Evolutionary conservation across 345 rosid genomes (phyloP).

Genomic region (Sonneratia caseolaris): DNA sequence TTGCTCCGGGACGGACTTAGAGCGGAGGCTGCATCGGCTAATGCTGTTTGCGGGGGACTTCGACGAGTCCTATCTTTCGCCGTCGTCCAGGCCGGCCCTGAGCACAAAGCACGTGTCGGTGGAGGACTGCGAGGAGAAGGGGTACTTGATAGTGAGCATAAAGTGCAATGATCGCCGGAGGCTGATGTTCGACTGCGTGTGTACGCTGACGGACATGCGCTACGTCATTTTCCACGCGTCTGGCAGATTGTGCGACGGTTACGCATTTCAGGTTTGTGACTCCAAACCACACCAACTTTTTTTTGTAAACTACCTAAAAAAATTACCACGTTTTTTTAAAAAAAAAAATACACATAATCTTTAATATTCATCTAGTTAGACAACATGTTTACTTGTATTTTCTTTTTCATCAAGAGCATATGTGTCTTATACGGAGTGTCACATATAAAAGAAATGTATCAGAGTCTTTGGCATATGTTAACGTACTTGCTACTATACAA

Average conservation of each 20-base stretch:
- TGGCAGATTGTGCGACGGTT: slow-evolving; percentile 28
- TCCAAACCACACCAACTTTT: neutral
- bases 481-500: too few species aligned
- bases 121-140: slow-evolving; percentile 54
- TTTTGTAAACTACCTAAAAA: too few species aligned
- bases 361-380: too few species aligned
- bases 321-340: too few species aligned
- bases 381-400: too few species aligned
- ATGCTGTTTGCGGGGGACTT: slow-evolving; percentile 66
- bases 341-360: too few species aligned
- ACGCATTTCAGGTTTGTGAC: slow-evolving; percentile 51
- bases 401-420: too few species aligned
- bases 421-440: too few species aligned
- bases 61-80: slow-evolving; percentile 16
- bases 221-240: slow-evolving; percentile 77
- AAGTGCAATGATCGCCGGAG: slow-evolving; percentile 52
- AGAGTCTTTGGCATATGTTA: too few species aligned
- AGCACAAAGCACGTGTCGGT: slow-evolving; percentile 20
- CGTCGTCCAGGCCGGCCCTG: slow-evolving; percentile 15
- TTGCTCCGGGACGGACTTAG: slow-evolving; percentile 25
- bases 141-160: slow-evolving; percentile 58
- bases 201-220: slow-evolving; percentile 69
- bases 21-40: slow-evolving; percentile 62
- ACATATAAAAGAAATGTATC: too few species aligned
- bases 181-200: slow-evolving; percentile 74